Evolutionary conservation across 345 rosid species (phyloP).

Genomic region (Populus tremula): DNA sequence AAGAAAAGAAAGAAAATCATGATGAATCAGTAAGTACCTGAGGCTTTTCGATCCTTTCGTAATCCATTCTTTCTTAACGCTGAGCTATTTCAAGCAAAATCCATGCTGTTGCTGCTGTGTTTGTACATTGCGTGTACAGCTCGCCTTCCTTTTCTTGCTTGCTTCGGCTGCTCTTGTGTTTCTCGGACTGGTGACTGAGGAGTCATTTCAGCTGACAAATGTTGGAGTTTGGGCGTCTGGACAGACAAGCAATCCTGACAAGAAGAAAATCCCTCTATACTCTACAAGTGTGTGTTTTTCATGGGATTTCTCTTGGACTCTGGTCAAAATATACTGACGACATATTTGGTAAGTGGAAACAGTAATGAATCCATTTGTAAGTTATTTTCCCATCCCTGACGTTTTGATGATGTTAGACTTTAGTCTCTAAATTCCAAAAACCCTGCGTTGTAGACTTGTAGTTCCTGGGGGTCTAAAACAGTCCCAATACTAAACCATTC

Average conservation of each 20-base stretch:
- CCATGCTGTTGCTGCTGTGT: not conserved
- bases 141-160: not conserved
- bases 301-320: not conserved
- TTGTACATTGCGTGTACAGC: not conserved
- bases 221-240: not conserved
- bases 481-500: too few species aligned
- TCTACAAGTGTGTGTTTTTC: not conserved
- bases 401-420: too few species aligned
- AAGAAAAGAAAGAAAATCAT: not conserved
- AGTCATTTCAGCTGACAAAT: not conserved
- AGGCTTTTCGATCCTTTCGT: constrained; percentile 77
- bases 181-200: not conserved
- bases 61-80: constrained; percentile 48
- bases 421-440: too few species aligned
- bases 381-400: too few species aligned
- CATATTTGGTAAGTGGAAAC: too few species aligned
- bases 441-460: too few species aligned
- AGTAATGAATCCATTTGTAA: too few species aligned
- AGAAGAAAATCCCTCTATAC: not conserved
- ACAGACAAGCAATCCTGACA: not conserved
- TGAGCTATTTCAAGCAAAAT: not conserved
- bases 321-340: not conserved
- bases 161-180: not conserved
- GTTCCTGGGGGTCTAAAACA: too few species aligned
- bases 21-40: constrained; percentile 37